Base-by-base conservation (phyloP, 495 filamentous ascomycete genomes). In the Xylaria curta region DNA sequence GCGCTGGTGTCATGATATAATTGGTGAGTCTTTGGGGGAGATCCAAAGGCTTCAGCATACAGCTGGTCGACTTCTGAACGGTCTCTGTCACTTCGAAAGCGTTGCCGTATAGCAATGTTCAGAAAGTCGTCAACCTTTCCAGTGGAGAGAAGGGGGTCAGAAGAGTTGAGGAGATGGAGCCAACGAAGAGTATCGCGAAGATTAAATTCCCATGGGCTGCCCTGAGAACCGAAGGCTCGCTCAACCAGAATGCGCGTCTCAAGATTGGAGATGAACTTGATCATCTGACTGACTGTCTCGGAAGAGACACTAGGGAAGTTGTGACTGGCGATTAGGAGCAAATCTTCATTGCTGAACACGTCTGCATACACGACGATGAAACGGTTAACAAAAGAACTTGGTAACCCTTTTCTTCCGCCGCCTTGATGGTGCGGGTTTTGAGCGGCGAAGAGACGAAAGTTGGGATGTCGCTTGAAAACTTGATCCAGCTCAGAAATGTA, bases 351-450 rank as follows among this genome's bases (percentile, higher is more conserved):
- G 21, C 86, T 92, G 78, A 98, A 95, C 36, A 91, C 87, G 76
- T 98, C 97, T 71, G 95, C 91, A 84, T 97, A 98, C 0, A 98
- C 97, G 3, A 99, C 95, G 42, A 95, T 97, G 78, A 99, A 99
- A 58, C 97, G 92, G 79, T 99, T 97, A 53, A 98, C 95, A 68
- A 99, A 99, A 7, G 96, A 98, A 66, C 91, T 91, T 4, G 97
- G 97, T 68, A 99, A 83, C 13, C 97, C 97, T 82, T 99, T 99
- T 76, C 97, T 88, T 6, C 97, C 97, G 58, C 94, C 95, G 66
- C 97, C 97, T 80, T 98, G 97, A 77, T 97, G 93, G 82, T 98
- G 95, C 21, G 97, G 97, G 76, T 99, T 99, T 78, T 99, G 97
- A 0, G 97, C 94, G 24, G 97, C 97, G 78, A 99, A 99, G 6